Evolutionary conservation across 352 stramenopile genomes (phyloP).

Genomic region (Phytophthora parvispora): DNA sequence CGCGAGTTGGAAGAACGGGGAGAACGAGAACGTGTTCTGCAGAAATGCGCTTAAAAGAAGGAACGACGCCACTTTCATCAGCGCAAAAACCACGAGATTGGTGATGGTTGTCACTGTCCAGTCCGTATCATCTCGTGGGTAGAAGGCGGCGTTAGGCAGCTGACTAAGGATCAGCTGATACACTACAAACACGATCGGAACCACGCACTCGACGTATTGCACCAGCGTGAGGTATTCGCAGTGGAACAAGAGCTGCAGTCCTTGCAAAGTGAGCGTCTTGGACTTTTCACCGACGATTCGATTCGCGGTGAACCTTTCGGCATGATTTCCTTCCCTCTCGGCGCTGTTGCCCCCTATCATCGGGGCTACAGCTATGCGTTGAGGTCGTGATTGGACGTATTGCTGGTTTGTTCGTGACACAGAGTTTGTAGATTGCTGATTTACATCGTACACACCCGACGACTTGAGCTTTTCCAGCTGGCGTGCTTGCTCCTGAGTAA

Average conservation of each 20-base stretch:
- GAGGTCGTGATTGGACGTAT: not conserved
- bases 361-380: not conserved
- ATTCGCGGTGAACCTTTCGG: not conserved
- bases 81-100: constrained; percentile 23
- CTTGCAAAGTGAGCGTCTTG: constrained; percentile 2
- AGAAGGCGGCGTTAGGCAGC: constrained; percentile 40
- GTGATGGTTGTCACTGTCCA: not conserved
- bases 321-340: not conserved
- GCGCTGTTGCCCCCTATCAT: not conserved
- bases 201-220: constrained; percentile 42
- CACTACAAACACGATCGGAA: constrained; percentile 29
- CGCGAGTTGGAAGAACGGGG: constrained; percentile 36
- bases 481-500: not conserved
- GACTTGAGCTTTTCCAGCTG: not conserved
- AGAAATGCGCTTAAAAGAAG: constrained; percentile 28
- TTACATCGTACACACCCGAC: not conserved
- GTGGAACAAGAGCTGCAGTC: constrained; percentile 34
- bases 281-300: not conserved
- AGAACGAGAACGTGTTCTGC: constrained; percentile 34
- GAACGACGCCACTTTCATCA: constrained; percentile 43
- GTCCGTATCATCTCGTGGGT: not conserved
- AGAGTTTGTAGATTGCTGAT: not conserved
- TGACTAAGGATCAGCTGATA: constrained; percentile 37
- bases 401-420: not conserved
- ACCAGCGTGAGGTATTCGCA: constrained; percentile 34